These are phyloP conservation scores for Melaleuca quinquenervia DNA, from an alignment of 345 rosid genomes.

Conservation along the genomic window DNA sequence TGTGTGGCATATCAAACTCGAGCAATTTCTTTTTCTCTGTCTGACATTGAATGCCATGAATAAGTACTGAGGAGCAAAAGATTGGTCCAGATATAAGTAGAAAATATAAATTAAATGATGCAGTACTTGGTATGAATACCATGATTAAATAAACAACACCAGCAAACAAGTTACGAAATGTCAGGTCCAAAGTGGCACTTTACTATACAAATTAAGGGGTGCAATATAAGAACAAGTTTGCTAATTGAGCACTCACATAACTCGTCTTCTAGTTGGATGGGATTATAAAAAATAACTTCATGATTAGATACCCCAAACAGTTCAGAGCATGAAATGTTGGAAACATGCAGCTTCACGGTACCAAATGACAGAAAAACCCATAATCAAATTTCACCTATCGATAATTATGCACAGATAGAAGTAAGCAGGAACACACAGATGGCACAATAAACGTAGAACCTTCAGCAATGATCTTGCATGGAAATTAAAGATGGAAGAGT, in stretches of 20 bases:
- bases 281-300: neutral
- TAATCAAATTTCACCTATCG: neutral
- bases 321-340: neutral
- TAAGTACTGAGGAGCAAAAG: neutral
- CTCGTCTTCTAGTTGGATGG: neutral
- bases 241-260: neutral
- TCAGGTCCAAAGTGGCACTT: neutral
- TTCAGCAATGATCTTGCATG: neutral
- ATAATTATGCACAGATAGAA: neutral
- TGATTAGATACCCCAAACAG: neutral
- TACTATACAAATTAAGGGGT: neutral
- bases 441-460: neutral
- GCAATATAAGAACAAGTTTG: neutral
- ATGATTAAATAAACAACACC: neutral
- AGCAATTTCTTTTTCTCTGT: neutral
- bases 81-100: neutral
- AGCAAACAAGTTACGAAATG: neutral
- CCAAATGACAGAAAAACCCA: neutral
- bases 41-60: slow-evolving; percentile 4
- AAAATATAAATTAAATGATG: neutral
- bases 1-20: neutral
- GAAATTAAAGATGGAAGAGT: neutral
- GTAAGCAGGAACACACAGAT: neutral
- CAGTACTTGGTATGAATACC: neutral
- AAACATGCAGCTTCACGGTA: neutral